Conservation (phyloP, 176 grass and related monocot genomes). For the Carex scoparia region DNA sequence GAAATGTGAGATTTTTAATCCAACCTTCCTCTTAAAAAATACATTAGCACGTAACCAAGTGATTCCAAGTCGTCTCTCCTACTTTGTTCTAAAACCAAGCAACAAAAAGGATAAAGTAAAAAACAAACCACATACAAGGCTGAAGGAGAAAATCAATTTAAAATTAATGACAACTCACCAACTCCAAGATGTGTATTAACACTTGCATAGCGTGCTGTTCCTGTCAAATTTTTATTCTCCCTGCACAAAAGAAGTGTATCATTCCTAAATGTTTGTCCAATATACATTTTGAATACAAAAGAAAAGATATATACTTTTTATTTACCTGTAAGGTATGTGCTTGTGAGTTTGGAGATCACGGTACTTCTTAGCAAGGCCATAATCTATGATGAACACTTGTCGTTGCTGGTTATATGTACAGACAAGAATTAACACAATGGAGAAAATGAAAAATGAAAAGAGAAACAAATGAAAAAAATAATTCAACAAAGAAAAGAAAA, state of each 20-base stretch:
- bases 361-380: conserved; percentile 22
- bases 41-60: conserved; percentile 85
- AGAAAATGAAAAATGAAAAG: not conserved
- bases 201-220: conserved; percentile 20
- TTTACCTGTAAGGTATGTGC: conserved; percentile 23
- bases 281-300: conserved; percentile 5
- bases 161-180: conserved; percentile 16
- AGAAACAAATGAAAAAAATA: not conserved
- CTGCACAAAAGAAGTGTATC: not conserved
- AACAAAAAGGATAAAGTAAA: not conserved
- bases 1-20: conserved; percentile 19
- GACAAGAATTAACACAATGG: conserved; percentile 1
- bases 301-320: not conserved
- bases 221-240: conserved; percentile 25
- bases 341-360: conserved; percentile 28
- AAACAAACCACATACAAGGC: not conserved
- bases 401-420: conserved; percentile 4
- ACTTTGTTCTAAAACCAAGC: conserved; percentile 61
- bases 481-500: not conserved
- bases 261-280: conserved; percentile 11
- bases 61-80: conserved; percentile 86
- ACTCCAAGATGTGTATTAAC: conserved; percentile 29
- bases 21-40: conserved; percentile 89
- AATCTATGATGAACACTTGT: conserved; percentile 12
- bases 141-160: not conserved